Percentiles rank a stretch among this genome's conserved stretches.
Evolutionary conservation across 345 rosid genomes (phyloP).

Genomic region (Moringa oleifera): DNA sequence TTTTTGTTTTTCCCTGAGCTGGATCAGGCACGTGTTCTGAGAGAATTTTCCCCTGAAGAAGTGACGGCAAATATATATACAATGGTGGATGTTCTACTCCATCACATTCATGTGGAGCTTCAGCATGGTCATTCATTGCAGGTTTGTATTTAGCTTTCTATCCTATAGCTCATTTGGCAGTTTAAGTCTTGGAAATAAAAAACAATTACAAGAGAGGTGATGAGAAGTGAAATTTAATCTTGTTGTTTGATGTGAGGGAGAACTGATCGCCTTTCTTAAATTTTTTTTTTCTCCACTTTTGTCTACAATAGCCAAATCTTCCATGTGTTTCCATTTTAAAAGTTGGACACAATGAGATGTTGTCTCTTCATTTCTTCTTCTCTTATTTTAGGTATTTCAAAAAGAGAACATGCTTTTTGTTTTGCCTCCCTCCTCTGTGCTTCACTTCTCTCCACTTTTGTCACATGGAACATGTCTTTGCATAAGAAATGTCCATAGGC

Average conservation of each 20-base stretch:
- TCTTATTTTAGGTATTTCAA: neutral
- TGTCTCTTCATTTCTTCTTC: neutral
- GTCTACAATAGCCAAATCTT: neutral
- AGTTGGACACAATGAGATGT: neutral
- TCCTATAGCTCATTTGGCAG: neutral
- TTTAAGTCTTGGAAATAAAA: neutral
- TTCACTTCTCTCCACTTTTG: neutral
- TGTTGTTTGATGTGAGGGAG: neutral
- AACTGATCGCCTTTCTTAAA: neutral
- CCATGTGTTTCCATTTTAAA: neutral
- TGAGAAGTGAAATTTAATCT: neutral
- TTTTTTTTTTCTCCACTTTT: no score
- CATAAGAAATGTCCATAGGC: neutral
- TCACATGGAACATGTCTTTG: neutral
- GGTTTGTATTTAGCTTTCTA: constrained; percentile 36
- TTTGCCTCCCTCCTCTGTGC: neutral
- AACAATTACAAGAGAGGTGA: neutral
- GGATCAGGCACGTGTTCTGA: constrained; percentile 67
- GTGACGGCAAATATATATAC: constrained; percentile 92
- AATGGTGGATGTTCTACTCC: constrained; percentile 96
- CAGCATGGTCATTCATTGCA: constrained; percentile 67
- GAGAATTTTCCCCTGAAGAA: constrained; percentile 94
- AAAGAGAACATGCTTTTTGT: neutral
- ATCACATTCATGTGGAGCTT: constrained; percentile 68
- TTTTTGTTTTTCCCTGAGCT: constrained; percentile 17